phyloP scores from a whole-genome alignment of 257 asterid species.

The Ilex aquifolium region DNA sequence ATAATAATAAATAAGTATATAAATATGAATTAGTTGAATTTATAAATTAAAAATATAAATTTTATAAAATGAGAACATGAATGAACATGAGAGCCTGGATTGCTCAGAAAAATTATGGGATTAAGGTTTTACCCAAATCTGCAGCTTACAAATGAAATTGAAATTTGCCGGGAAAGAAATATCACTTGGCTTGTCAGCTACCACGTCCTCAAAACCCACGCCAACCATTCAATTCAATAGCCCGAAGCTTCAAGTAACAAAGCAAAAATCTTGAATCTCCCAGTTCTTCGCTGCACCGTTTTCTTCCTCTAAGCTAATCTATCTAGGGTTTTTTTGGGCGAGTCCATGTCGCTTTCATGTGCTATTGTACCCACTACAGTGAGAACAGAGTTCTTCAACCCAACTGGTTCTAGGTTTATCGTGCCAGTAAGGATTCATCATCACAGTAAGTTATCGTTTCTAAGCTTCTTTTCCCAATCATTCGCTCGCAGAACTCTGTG shows the following conservation, averaged over 20 bases:
- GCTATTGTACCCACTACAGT: slow-evolving; percentile 31
- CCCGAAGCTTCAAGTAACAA: not conserved
- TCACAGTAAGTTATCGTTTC: slow-evolving; percentile 36
- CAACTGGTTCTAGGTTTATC: slow-evolving; percentile 19
- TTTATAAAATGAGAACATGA: too few relatives aligned
- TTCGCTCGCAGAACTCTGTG: too few relatives aligned
- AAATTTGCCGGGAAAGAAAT: not conserved
- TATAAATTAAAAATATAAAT: too few relatives aligned
- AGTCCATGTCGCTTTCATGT: slow-evolving; percentile 53
- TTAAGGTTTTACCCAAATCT: not conserved
- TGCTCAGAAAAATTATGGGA: too few relatives aligned
- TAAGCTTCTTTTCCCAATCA: slow-evolving; percentile 3
- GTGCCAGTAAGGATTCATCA: slow-evolving; percentile 26
- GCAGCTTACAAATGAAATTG: not conserved
- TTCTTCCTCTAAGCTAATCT: not conserved
- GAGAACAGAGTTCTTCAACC: slow-evolving; percentile 34
- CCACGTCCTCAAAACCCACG: slow-evolving; percentile 33
- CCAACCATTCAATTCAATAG: slow-evolving; percentile 25
- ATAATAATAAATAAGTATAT: too few relatives aligned
- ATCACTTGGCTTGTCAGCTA: slow-evolving; percentile 17
- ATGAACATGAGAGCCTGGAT: too few relatives aligned
- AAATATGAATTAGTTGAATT: too few relatives aligned
- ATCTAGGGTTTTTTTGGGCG: slow-evolving; percentile 6
- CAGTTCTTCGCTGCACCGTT: not conserved
- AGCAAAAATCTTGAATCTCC: not conserved